Evolutionary conservation across 352 stramenopile species (phyloP).

Genomic region (Phytophthora vignae): DNA sequence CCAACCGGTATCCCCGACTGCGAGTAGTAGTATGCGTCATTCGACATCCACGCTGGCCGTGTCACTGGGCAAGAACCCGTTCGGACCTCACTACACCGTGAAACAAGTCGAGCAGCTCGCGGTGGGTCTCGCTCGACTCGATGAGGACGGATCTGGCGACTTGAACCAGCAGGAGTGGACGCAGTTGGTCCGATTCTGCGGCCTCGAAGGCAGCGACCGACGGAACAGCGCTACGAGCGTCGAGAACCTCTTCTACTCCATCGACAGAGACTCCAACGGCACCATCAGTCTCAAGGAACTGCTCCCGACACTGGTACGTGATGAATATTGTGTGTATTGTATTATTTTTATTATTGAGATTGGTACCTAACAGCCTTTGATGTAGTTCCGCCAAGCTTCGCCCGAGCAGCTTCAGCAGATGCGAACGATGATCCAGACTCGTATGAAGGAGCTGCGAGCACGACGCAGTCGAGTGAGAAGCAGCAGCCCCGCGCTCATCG

Average conservation of each 20-base stretch:
- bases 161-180: slow-evolving; percentile 67
- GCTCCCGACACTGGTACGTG: slow-evolving; percentile 56
- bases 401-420: slow-evolving; percentile 62
- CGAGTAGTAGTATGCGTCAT: background rate
- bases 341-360: slow-evolving; percentile 2
- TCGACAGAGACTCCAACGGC: slow-evolving; percentile 60
- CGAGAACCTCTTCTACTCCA: slow-evolving; percentile 57
- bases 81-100: slow-evolving; percentile 63
- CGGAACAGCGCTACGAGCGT: slow-evolving; percentile 36
- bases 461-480: background rate
- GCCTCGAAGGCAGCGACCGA: slow-evolving; percentile 26
- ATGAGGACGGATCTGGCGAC: slow-evolving; percentile 66
- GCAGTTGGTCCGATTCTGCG: slow-evolving; percentile 49
- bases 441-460: slow-evolving; percentile 23
- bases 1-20: slow-evolving; percentile 12
- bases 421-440: slow-evolving; percentile 38
- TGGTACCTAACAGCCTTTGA: slow-evolving; percentile 9
- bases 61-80: slow-evolving; percentile 44
- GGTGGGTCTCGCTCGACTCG: slow-evolving; percentile 52
- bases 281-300: slow-evolving; percentile 62
- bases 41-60: slow-evolving; percentile 10
- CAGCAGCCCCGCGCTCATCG: background rate
- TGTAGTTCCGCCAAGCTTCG: slow-evolving; percentile 59
- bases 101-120: slow-evolving; percentile 72
- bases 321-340: slow-evolving; percentile 8